Evolutionary conservation across 768 basidiomycete species (phyloP), one percentile per base, ranked within the genome.

Genomic region (Leccinum subgranulosum): DNA sequence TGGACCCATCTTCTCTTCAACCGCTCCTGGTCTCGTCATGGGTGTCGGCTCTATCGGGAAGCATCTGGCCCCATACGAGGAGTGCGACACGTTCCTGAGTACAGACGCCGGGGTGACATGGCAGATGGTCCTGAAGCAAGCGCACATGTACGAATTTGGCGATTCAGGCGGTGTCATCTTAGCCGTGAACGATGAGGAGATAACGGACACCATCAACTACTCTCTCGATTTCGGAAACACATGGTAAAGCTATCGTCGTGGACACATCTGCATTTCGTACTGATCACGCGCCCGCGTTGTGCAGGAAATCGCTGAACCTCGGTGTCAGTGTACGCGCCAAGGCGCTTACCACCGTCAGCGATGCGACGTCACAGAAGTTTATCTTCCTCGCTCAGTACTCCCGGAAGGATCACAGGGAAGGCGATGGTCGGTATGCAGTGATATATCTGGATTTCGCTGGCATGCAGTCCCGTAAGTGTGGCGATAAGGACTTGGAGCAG

Each of bases 301-400:
- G 23, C 62, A 95, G 94, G 94, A 75, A 82, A 56, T 75, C 79
- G 12, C 85, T 90, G 59, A 73, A 88, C 12, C 74, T 95, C 52
- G 90, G 85, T 3, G 70, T 90, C 57, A 85, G 76, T 28, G 60
- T 98, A 5, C 85, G 88, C 21, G 86, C 92, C 0, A 80, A 84
- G 8, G 84, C 84, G 0, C 76, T 99, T n/a, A 86, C 89, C 43
- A 97, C 94, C 4, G 82, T 98, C 6, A 92, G 93, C 0, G 97
- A 99, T 64, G 93, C 93, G 12, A 98, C 97, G 0, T 95, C 93
- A 0, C 96, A 97, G 69, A 98, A 96, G 73, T 98, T 98, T 77
- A 68, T 98, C 9, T 78, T 99, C 8, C 79, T 97, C 25, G 97
- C 89, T 5, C 86, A 88, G 58, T 79, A 94, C 12, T 75, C 83